These are phyloP conservation scores for Zhuliangozyma blackwelliae DNA, from an alignment of 1,139 yeast species.

Conservation along the genomic window DNA sequence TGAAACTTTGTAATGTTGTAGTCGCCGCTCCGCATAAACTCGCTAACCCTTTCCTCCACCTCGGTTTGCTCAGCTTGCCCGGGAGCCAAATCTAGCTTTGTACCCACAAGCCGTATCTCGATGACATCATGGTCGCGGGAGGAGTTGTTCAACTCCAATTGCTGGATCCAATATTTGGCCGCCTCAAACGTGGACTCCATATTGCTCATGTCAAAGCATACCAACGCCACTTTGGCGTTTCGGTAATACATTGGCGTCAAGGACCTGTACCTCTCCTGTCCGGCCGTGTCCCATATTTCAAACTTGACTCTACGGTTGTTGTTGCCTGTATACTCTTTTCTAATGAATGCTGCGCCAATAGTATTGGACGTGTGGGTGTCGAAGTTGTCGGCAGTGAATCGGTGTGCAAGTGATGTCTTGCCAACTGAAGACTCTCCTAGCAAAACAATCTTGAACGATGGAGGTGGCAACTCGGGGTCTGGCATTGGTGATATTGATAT, in stretches of 20 bases:
- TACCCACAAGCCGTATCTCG: constrained; percentile 31
- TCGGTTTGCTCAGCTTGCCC: neutral
- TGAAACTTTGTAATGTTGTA: constrained; percentile 14
- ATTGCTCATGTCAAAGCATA: constrained; percentile 35
- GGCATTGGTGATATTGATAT: neutral
- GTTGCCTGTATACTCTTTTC: constrained; percentile 27
- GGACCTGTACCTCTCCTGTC: constrained; percentile 46
- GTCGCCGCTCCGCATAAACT: constrained; percentile 6
- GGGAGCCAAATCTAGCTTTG: constrained; percentile 23
- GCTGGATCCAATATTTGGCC: constrained; percentile 45
- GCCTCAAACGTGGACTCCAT: constrained; percentile 29
- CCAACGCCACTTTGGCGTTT: constrained; percentile 40
- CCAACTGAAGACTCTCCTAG: constrained; percentile 48
- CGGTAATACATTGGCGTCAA: constrained; percentile 50
- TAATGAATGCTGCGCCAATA: constrained; percentile 49
- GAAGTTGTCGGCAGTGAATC: constrained; percentile 37
- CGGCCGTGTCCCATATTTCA: constrained; percentile 54
- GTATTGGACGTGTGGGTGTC: constrained; percentile 39
- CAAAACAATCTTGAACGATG: constrained; percentile 37
- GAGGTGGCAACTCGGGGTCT: constrained; percentile 7
- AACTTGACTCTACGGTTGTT: constrained; percentile 24
- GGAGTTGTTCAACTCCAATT: constrained; percentile 27
- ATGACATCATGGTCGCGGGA: constrained; percentile 14
- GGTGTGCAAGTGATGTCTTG: constrained; percentile 41
- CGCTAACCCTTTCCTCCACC: constrained; percentile 3